Evolutionary conservation across 83 land plant species (phyloP), one percentile per base, ranked within the genome.

Genomic region (Isoetes engelmannii): DNA sequence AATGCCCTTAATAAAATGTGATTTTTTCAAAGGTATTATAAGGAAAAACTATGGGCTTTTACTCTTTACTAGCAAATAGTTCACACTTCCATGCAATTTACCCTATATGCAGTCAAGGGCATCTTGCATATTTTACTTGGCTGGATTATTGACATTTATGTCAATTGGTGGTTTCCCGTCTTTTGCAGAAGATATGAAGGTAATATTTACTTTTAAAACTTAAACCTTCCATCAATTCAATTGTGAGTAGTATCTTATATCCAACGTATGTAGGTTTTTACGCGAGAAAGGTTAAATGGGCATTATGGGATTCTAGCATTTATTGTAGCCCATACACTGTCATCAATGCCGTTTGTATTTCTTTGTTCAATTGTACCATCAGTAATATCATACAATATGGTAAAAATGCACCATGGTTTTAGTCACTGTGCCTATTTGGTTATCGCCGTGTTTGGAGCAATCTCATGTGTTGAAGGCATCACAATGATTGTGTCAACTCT

Each of bases 291-390:
- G 45, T 17, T 64, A 44, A 64, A 64, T 64, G 67, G 67, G 47
- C 67, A 64, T 47, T 64, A 64, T 64, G 67, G 67, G 41, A 47
- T 64, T 9, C 47, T 64, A 7, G 67, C 67, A 9, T 64, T 64
- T 17, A 47, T 64, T 9, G 17, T 64, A 41, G 44, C 42, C 13
- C 41, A 64, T 17, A 37, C 67, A 9, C 4, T 64, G 17, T 64
- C 67, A 1, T 64, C 67, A 9, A 41, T 64, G 13, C 67, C 67
- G 1, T 64, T 64, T 44, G 15, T 64, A 10, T 1, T 64, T 10
- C 67, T 64, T 15, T 41, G 41, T 18, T 64, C 67, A 12, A 44
- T 64, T 7, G 45, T 41, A 41, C 45, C 67, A 9, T 44, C 47
- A 18, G 1, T 47, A 18, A 64, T 64, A 44, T 9, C 12, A 9